Conservation (phyloP, 495 filamentous ascomycete species). For the Hypoxylon trugodes region DNA sequence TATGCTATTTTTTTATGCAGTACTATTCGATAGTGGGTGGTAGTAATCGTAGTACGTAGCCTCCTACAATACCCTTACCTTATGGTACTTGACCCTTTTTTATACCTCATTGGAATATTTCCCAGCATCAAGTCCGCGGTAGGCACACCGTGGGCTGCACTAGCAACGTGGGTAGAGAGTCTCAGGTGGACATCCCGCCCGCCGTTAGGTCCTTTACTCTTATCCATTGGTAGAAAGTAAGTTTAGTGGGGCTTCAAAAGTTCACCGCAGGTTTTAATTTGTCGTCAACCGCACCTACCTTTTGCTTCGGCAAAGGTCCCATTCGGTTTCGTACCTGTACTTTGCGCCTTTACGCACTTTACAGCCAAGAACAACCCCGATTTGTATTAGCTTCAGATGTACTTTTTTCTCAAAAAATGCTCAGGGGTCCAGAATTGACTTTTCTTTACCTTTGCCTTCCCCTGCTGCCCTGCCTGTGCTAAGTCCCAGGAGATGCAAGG, state of each 20-base stretch:
- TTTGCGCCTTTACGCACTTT: too few species aligned
- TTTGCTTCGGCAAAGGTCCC: not conserved
- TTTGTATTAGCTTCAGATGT: too few species aligned
- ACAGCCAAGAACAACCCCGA: too few species aligned
- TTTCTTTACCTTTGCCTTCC: not conserved
- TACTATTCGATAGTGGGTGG: too few species aligned
- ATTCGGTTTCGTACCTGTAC: not conserved
- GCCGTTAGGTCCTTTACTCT: constrained; percentile 3
- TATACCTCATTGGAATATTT: too few species aligned
- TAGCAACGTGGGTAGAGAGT: constrained; percentile 1
- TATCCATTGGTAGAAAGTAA: not conserved
- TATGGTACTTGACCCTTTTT: too few species aligned
- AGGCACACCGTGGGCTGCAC: constrained; percentile 1
- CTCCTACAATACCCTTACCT: too few species aligned
- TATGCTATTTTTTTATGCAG: too few species aligned
- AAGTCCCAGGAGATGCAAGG: constrained; percentile 32
- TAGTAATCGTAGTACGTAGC: too few species aligned
- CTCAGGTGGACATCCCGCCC: constrained; percentile 4
- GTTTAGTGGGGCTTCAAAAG: not conserved
- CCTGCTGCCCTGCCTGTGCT: constrained; percentile 7
- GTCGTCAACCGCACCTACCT: constrained; percentile 1
- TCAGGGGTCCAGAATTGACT: not conserved
- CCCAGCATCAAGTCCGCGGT: too few species aligned
- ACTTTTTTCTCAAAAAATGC: too few species aligned
- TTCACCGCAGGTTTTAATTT: constrained; percentile 10